Base-by-base conservation (phyloP, 2,329 filamentous ascomycete species). In the Coleophoma cylindrospora region DNA sequence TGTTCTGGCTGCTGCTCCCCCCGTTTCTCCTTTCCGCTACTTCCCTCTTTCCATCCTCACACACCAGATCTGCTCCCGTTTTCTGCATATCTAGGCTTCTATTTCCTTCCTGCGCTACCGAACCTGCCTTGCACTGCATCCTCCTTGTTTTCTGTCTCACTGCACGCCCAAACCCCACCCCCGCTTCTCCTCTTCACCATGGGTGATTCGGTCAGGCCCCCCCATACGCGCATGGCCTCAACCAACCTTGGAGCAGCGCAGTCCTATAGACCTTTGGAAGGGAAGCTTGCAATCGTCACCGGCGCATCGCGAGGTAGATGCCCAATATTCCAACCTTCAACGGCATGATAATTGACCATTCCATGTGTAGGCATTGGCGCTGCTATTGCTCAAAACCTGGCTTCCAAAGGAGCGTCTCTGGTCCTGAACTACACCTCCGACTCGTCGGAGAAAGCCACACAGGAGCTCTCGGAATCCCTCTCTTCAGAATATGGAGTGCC, bases 241-340 rank as follows among this genome's bases (percentile, higher is more conserved):
- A 47, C 50, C 14, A 54, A 51, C 34, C 48, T 48, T 46, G 40
- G 50, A 50, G 58, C 52, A 40, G 48, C 49, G 46, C 46, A 21
- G 40, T 53, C 52, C 13, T 60, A 58, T 43, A 49, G 62, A 38
- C 54, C 62, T 32, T 72, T 86, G n/a, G 82, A 89, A 64, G 87
- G 87, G 58, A 91, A 91, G 67, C 74, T 91, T 47, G 89, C 81
- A 48, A 84, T 95, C 57, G 76, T 94, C 43, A 94, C 89, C 1
- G 89, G 89, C 50, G 86, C 83, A 52, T 90, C 88, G 51, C 74
- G 89, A 74, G 87, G 88, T 89, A 74, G 54, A 60, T 51, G 40
- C 49, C 36, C 27, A 38, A 45, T 48, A 7, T 37, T 38, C 12
- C 15, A 13, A 8, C 11, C 19, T 13, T 45, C 34, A 14, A 34